A percentile compares a stretch with the other conserved stretches of the same genome.
Evolutionary conservation across 2,329 filamentous ascomycete genomes (phyloP).

Genomic region (Parafenestella ontariensis): DNA sequence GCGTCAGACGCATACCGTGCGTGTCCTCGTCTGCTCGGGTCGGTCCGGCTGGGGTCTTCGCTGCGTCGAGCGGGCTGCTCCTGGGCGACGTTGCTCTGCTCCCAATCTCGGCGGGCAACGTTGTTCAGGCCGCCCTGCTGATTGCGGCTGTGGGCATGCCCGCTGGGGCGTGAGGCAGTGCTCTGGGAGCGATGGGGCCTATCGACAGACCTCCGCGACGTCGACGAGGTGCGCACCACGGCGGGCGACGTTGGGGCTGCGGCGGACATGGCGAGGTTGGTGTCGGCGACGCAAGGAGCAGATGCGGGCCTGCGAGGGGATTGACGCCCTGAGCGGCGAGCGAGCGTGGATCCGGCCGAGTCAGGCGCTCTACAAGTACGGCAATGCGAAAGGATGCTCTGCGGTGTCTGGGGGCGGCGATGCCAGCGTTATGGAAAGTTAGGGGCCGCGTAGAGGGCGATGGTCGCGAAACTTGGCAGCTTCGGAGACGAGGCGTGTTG

Average conservation of each 20-base stretch:
- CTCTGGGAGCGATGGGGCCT: slow-evolving; percentile 48
- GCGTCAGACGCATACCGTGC: slow-evolving; percentile 56
- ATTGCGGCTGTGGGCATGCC: slow-evolving; percentile 43
- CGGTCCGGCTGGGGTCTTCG: slow-evolving; percentile 65
- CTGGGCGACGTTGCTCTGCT: slow-evolving; percentile 71
- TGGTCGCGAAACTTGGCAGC: slow-evolving; percentile 17
- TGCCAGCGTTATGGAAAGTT: slow-evolving; percentile 11
- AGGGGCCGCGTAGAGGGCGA: slow-evolving; percentile 20
- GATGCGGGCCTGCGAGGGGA: slow-evolving; percentile 21
- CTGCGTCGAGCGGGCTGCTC: slow-evolving; percentile 64
- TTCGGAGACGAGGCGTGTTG: slow-evolving; percentile 11
- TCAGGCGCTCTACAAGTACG: slow-evolving; percentile 22
- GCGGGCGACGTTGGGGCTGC: slow-evolving; percentile 53
- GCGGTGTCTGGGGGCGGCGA: slow-evolving; percentile 6
- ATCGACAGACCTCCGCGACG: slow-evolving; percentile 40
- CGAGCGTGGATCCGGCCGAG: slow-evolving; percentile 15
- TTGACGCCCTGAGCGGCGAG: slow-evolving; percentile 26
- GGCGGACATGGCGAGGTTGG: slow-evolving; percentile 44
- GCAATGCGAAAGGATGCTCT: slow-evolving; percentile 17
- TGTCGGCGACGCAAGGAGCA: slow-evolving; percentile 35
- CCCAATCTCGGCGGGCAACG: slow-evolving; percentile 73
- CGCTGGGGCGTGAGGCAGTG: slow-evolving; percentile 38
- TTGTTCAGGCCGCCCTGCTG: slow-evolving; percentile 56
- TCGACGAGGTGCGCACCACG: slow-evolving; percentile 44
- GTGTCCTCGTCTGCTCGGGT: slow-evolving; percentile 59